These are phyloP conservation scores for Iberis amara DNA, from an alignment of 441 rosid species.

Conservation along the genomic window DNA sequence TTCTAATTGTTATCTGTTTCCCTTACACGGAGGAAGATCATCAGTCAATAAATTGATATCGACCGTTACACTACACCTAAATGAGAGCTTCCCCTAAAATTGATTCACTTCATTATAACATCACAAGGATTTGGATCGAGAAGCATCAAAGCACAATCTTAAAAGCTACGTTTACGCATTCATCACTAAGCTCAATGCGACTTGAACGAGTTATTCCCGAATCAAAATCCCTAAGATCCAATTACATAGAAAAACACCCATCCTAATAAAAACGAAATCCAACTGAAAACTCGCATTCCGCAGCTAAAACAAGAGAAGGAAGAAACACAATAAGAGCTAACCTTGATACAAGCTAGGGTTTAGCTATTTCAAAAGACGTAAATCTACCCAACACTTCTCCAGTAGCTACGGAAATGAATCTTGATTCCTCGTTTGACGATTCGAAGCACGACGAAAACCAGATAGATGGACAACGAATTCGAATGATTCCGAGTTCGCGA, in stretches of 20 bases:
- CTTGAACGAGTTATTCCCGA: background rate
- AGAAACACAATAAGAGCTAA: slow-evolving; percentile 15
- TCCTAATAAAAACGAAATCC: slow-evolving; percentile 11
- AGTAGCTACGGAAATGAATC: slow-evolving; percentile 10
- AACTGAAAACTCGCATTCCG: slow-evolving; percentile 11
- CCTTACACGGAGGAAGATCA: slow-evolving; percentile 11
- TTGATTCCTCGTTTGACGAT: slow-evolving; percentile 12
- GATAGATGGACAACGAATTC: slow-evolving; percentile 17
- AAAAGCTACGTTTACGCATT: background rate
- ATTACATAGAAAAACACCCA: slow-evolving; percentile 6
- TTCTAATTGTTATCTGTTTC: background rate
- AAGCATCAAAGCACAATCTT: slow-evolving; percentile 8
- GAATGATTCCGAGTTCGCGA: slow-evolving; percentile 9
- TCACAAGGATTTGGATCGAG: slow-evolving; percentile 14
- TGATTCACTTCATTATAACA: background rate
- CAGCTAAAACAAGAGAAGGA: background rate
- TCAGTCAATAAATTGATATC: background rate
- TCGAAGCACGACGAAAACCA: slow-evolving; percentile 3
- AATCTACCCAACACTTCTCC: slow-evolving; percentile 12
- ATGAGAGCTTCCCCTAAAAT: slow-evolving; percentile 8
- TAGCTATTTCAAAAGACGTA: slow-evolving; percentile 11
- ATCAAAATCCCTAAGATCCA: slow-evolving; percentile 27
- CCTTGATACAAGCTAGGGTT: slow-evolving; percentile 21
- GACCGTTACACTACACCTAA: background rate
- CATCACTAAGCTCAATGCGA: slow-evolving; percentile 6